Percentiles rank a stretch among this genome's conserved stretches.
These are phyloP conservation scores for Herpetomonas tarakana DNA, from an alignment of 208 protist species.

Conservation along the genomic window DNA sequence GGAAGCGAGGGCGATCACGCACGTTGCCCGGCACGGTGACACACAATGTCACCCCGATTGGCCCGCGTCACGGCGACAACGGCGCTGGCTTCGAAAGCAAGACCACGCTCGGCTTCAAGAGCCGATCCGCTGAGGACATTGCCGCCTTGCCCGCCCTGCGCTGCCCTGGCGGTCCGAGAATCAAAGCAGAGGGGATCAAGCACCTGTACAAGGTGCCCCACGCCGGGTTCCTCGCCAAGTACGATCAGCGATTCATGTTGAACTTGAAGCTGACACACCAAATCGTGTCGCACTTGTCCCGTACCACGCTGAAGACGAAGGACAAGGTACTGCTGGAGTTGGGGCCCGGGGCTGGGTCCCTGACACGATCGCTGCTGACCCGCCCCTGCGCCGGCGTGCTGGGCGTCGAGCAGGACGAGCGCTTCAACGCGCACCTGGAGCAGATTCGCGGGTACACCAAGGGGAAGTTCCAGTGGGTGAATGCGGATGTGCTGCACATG, in stretches of 20 bases:
- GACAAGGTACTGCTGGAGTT: slow-evolving; percentile 88
- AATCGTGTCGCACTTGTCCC: slow-evolving; percentile 56
- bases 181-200: slow-evolving; percentile 79
- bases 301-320: slow-evolving; percentile 55
- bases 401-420: slow-evolving; percentile 72
- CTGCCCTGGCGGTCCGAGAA: slow-evolving; percentile 80
- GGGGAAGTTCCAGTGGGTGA: slow-evolving; percentile 86
- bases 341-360: slow-evolving; percentile 70
- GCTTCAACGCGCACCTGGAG: slow-evolving; percentile 82
- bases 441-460: slow-evolving; percentile 75
- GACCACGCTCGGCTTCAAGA: too few relatives aligned
- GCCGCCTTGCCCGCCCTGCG: slow-evolving; percentile 51
- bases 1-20: too few relatives aligned
- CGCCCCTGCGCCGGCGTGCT: slow-evolving; percentile 78
- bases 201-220: slow-evolving; percentile 85
- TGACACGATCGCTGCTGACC: slow-evolving; percentile 85
- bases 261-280: slow-evolving; percentile 89
- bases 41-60: too few relatives aligned
- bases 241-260: slow-evolving; percentile 84
- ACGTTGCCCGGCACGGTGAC: too few relatives aligned
- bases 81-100: too few relatives aligned
- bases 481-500: slow-evolving; percentile 72
- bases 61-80: too few relatives aligned
- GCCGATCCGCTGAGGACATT: neutral
- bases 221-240: slow-evolving; percentile 82